Evolutionary conservation across 2,329 filamentous ascomycete genomes (phyloP).

Genomic region (Ophiostoma tasmaniense): DNA sequence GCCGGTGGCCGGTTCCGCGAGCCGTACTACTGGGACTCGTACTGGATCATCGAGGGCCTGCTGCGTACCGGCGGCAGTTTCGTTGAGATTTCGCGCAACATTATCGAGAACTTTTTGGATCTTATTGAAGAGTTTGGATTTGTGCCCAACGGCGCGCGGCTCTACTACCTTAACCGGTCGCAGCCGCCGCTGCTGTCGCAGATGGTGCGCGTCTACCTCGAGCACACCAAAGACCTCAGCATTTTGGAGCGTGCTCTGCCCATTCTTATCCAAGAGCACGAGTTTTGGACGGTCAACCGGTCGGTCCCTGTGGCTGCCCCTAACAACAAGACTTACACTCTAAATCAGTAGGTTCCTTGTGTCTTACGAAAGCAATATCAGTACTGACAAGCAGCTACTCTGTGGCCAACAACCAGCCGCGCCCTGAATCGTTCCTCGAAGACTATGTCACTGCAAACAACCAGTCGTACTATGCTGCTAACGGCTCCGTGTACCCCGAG

Average conservation of each 20-base stretch:
- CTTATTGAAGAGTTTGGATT: conserved; percentile 57
- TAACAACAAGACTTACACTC: conserved; percentile 40
- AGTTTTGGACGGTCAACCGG: conserved; percentile 55
- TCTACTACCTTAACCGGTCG: conserved; percentile 58
- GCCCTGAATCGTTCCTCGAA: conserved; percentile 59
- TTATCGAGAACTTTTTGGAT: conserved; percentile 62
- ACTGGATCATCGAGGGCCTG: conserved; percentile 59
- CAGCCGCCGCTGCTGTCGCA: conserved; percentile 58
- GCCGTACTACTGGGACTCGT: conserved; percentile 64
- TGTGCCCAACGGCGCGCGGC: conserved; percentile 58
- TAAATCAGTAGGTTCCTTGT: conserved; percentile 41
- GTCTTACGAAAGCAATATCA: no score
- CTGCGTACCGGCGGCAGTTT: conserved; percentile 57
- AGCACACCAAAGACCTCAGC: conserved; percentile 55
- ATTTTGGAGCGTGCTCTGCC: conserved; percentile 54
- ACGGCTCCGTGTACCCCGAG: conserved; percentile 51
- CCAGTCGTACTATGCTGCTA: conserved; percentile 49
- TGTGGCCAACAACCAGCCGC: conserved; percentile 56
- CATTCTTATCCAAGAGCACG: conserved; percentile 53
- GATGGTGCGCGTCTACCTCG: conserved; percentile 57
- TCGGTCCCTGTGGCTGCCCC: conserved; percentile 43
- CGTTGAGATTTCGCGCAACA: conserved; percentile 54
- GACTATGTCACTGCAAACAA: conserved; percentile 61
- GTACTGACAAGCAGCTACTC: conserved; percentile 38
- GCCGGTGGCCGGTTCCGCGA: conserved; percentile 64